Conservation (phyloP, 345 rosid species). For the Syzygium aromaticum region DNA sequence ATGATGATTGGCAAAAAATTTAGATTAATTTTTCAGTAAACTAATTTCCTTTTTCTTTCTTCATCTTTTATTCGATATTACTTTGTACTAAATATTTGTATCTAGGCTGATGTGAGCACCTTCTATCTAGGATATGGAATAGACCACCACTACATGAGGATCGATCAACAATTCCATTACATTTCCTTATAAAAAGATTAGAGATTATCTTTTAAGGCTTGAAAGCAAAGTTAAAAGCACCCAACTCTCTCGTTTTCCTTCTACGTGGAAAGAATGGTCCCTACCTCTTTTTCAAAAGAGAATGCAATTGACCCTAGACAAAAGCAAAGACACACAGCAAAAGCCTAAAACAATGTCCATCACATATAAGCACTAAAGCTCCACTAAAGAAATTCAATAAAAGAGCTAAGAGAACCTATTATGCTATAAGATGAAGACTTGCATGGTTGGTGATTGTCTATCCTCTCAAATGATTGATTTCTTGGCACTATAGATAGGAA, state of each 20-base stretch:
- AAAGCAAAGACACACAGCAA: neutral
- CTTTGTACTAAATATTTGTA: neutral
- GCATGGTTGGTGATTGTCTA: neutral
- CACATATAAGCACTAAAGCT: neutral
- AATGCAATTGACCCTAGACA: neutral
- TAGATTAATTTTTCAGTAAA: neutral
- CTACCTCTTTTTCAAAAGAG: neutral
- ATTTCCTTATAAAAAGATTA: neutral
- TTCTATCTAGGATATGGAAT: neutral
- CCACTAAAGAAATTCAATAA: neutral
- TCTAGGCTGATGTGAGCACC: neutral
- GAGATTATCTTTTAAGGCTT: conserved; percentile 9
- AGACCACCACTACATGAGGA: neutral
- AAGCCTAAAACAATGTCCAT: neutral
- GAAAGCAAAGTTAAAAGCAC: conserved; percentile 11
- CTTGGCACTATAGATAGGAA: neutral
- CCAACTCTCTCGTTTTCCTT: neutral
- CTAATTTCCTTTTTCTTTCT: neutral
- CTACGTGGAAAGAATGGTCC: neutral
- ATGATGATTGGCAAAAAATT: neutral
- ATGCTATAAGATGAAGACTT: neutral
- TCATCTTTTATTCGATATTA: neutral
- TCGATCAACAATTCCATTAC: neutral
- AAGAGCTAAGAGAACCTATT: neutral
- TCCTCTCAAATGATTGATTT: neutral